Evolutionary conservation across 352 stramenopile genomes (phyloP).

Genomic region (Thraustotheca clavata): DNA sequence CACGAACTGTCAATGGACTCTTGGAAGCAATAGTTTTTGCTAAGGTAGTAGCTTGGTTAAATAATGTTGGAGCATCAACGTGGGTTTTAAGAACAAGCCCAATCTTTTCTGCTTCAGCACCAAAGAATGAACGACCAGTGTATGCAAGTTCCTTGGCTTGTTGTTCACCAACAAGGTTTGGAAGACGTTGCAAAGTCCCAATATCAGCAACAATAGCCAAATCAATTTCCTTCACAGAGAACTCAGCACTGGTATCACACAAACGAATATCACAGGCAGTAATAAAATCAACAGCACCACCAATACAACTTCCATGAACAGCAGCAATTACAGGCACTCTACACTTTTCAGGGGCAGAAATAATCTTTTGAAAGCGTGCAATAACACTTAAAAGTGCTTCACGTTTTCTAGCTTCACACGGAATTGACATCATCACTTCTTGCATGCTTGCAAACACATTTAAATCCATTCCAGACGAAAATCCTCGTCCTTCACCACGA

Average conservation of each 20-base stretch:
- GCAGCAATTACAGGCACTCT: slow-evolving; percentile 79
- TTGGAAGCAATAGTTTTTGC: slow-evolving; percentile 66
- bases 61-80: slow-evolving; percentile 46
- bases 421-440: slow-evolving; percentile 41
- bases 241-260: slow-evolving; percentile 67
- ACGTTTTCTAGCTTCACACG: slow-evolving; percentile 72
- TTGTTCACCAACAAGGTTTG: slow-evolving; percentile 77
- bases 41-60: slow-evolving; percentile 43
- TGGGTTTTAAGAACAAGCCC: slow-evolving; percentile 72
- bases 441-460: slow-evolving; percentile 77
- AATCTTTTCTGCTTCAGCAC: slow-evolving; percentile 59
- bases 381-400: slow-evolving; percentile 75
- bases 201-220: slow-evolving; percentile 85
- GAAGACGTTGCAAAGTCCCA: slow-evolving; percentile 78
- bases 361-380: slow-evolving; percentile 68
- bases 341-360: slow-evolving; percentile 77
- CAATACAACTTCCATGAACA: slow-evolving; percentile 74
- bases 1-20: slow-evolving; percentile 76
- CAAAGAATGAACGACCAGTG: slow-evolving; percentile 73
- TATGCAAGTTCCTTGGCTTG: slow-evolving; percentile 78
- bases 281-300: slow-evolving; percentile 81
- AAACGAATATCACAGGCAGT: slow-evolving; percentile 82
- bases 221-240: slow-evolving; percentile 84
- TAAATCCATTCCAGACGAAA: slow-evolving; percentile 86
- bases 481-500: slow-evolving; percentile 64